phyloP scores from a whole-genome alignment of 164 flowering plant species.

The Macadamia integrifolia region DNA sequence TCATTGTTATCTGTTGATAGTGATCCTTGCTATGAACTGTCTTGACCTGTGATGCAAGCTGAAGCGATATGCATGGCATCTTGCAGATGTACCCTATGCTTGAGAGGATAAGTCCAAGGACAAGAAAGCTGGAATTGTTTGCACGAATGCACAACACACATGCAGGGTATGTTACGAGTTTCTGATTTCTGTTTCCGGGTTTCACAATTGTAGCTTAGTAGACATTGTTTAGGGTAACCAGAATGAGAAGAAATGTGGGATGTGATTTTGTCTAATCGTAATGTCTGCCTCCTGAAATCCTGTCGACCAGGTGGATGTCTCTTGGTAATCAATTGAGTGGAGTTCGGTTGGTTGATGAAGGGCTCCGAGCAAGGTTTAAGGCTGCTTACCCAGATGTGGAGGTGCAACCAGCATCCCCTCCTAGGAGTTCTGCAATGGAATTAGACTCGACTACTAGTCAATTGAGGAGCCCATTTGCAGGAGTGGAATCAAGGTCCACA shows the following conservation, averaged over 20 bases:
- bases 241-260: not conserved
- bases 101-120: conserved; percentile 95
- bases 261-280: not conserved
- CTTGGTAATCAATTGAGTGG: conserved; percentile 91
- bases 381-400: conserved; percentile 97
- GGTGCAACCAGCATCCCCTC: conserved; percentile 90
- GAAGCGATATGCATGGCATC: not conserved
- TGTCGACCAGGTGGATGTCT: conserved; percentile 74
- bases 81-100: conserved; percentile 97
- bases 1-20: not conserved
- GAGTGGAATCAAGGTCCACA: conserved; percentile 34
- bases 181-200: not conserved
- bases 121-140: conserved; percentile 93
- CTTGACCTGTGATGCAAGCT: not conserved
- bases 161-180: conserved; percentile 63
- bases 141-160: conserved; percentile 99
- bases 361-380: conserved; percentile 87
- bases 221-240: not conserved
- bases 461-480: conserved; percentile 45
- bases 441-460: conserved; percentile 44
- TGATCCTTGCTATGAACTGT: not conserved
- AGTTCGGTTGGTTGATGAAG: conserved; percentile 84
- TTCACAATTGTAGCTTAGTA: too few relatives aligned
- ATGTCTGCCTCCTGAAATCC: not conserved
- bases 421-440: conserved; percentile 74